Evolutionary conservation across 1,284 basidiomycete species (phyloP).

Genomic region (Rhizoctonia solani): DNA sequence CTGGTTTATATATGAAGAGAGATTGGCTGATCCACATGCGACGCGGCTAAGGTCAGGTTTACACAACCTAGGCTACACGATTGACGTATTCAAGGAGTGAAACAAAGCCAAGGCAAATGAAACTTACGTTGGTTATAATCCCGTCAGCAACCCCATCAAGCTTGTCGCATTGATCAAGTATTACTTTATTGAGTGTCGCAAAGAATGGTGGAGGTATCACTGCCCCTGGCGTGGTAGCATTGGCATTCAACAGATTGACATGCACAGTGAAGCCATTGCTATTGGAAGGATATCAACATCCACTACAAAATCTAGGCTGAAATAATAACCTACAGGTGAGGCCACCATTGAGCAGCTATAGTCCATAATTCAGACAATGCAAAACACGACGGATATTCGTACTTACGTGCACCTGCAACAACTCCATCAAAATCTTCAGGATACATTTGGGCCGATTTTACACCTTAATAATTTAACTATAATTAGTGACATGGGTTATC

Average conservation of each 20-base stretch:
- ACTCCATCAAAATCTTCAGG: slow-evolving; percentile 29
- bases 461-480: background rate
- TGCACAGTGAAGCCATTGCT: slow-evolving; percentile 21
- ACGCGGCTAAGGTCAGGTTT: slow-evolving; percentile 19
- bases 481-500: background rate
- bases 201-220: slow-evolving; percentile 1
- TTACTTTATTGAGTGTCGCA: background rate
- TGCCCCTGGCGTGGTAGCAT: slow-evolving; percentile 11
- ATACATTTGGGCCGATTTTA: slow-evolving; percentile 18
- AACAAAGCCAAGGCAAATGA: too few relatives aligned
- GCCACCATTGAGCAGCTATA: slow-evolving; percentile 31
- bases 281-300: background rate
- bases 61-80: slow-evolving; percentile 4
- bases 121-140: slow-evolving; percentile 8
- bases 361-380: background rate
- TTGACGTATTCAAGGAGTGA: background rate
- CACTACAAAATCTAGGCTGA: too few relatives aligned
- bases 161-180: slow-evolving; percentile 16
- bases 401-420: slow-evolving; percentile 24
- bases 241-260: slow-evolving; percentile 9
- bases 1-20: slow-evolving; percentile 1
- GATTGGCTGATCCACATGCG: slow-evolving; percentile 2
- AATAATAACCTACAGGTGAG: slow-evolving; percentile 9
- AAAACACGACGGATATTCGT: background rate
- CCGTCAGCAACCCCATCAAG: slow-evolving; percentile 14